Base-by-base conservation (phyloP, 1,284 basidiomycete genomes). In the Puccinia coronata region DNA sequence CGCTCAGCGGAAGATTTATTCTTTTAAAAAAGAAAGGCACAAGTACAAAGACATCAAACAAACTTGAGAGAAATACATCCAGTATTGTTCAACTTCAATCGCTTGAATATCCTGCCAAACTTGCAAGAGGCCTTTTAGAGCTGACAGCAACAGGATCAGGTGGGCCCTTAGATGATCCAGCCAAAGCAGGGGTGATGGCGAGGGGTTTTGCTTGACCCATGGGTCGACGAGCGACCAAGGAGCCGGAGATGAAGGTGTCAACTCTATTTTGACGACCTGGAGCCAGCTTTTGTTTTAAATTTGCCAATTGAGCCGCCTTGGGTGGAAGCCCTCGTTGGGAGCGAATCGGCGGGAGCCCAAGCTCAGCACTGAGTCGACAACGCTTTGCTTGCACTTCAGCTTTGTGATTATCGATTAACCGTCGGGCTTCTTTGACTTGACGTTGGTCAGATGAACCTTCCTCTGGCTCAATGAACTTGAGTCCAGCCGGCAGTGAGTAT, bases 401-500 rank as follows among this genome's bases (percentile, higher is more conserved):
- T 28, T 47, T 2, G 28, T 69, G 63, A 47, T 28, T 41, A 47
- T 28, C 51, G 11, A 80, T 71, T 41, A 80, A 47, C 23, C 55
- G 39, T 20, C 55, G 51, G 1, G 78, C 67, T 34, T 47, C 31
- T 59, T 80, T 51, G 12, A 28, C 31, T 47, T 71, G 65, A 25
- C 72, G 39, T 57, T 51, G 25, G 20, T 69, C 49, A 25, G 53
- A 34, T 36, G 67, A 14, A 59, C 31, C 67, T 63, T 65, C 75
- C 23, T 72, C 70, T 36, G 55, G 53, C 43, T 80, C 67, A 36
- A 59, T 57, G n/a, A 80, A 63, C 63, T 69, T 80, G 0, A 80
- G 31, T 34, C 65, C 55, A 36, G 53, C 23, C 41, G 78, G 78
- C 51, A 80, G 41, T 20, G 78, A 80, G 31, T 80, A 80, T 41